phyloP scores from a whole-genome alignment of 257 asterid genomes.

The Ajuga chamaepitys region DNA sequence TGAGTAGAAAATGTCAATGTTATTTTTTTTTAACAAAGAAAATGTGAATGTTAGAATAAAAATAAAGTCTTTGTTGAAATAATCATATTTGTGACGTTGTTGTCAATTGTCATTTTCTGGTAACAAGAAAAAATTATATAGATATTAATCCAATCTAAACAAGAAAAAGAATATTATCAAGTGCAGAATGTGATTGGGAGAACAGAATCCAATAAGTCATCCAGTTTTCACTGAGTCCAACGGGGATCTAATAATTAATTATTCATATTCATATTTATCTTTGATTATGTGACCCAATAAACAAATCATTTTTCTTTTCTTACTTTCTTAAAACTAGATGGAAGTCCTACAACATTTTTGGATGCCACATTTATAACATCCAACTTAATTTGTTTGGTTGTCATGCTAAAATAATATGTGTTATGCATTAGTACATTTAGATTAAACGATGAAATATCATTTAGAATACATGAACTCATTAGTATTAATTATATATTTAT shows the following conservation, averaged over 20 bases:
- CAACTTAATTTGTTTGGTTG: no score
- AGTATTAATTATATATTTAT: no score
- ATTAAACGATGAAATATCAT: no score
- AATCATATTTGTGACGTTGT: constrained; percentile 7
- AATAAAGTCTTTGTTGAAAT: constrained; percentile 4
- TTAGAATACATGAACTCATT: no score
- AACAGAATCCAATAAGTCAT: neutral
- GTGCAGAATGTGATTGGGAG: no score
- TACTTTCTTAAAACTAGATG: neutral
- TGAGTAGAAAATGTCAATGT: neutral
- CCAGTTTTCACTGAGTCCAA: neutral
- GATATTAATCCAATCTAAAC: neutral
- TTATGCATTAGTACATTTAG: no score
- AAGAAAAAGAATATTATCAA: no score
- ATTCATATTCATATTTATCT: neutral
- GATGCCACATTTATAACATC: no score
- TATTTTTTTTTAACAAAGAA: no score
- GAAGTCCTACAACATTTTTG: no score
- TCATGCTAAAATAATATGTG: no score
- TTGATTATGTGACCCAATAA: neutral
- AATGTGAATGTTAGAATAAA: neutral
- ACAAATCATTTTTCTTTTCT: neutral
- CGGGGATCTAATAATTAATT: neutral
- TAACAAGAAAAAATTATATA: neutral
- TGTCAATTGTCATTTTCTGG: constrained; percentile 27